Conservation (phyloP, 805 yeast genomes). For the Pichia pseudocactophila region DNA sequence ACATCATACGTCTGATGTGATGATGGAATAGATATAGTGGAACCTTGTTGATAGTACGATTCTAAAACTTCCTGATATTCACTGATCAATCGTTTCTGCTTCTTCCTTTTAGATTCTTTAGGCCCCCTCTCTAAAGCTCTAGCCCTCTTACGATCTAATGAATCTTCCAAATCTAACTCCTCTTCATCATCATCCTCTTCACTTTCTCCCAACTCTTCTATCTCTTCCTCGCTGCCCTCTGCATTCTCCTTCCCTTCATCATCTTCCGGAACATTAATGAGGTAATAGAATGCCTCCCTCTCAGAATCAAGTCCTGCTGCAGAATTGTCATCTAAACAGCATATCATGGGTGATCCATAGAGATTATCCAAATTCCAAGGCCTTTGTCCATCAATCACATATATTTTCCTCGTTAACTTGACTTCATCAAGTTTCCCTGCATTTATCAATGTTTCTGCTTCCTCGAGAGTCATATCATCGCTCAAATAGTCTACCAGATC, state of each 20-base stretch:
- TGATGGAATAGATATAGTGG: constrained; percentile 63
- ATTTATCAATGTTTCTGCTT: constrained; percentile 2
- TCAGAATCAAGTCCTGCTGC: constrained; percentile 50
- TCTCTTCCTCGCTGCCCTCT: constrained; percentile 22
- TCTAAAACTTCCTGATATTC: constrained; percentile 52
- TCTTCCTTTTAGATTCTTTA: constrained; percentile 28
- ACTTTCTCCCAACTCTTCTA: constrained; percentile 23
- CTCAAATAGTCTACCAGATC: constrained; percentile 44
- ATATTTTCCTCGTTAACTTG: constrained; percentile 48
- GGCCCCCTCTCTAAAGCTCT: constrained; percentile 4
- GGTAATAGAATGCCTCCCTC: constrained; percentile 49
- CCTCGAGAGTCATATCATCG: constrained; percentile 14
- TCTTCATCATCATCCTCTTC: constrained; percentile 20
- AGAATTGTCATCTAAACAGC: constrained; percentile 85
- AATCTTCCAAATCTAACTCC: constrained; percentile 13
- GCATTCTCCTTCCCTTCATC: constrained; percentile 27
- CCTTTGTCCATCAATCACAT: constrained; percentile 82
- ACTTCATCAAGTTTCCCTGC: constrained; percentile 11
- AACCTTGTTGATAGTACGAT: constrained; percentile 76
- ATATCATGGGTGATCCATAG: constrained; percentile 70
- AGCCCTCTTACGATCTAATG: constrained; percentile 32
- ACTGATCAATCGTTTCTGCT: constrained; percentile 32
- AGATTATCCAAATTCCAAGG: constrained; percentile 96
- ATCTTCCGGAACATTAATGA: constrained; percentile 35
- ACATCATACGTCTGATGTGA: constrained; percentile 76